These are phyloP conservation scores for Lactarius akahatsu DNA, from an alignment of 768 basidiomycete species.

Conservation along the genomic window DNA sequence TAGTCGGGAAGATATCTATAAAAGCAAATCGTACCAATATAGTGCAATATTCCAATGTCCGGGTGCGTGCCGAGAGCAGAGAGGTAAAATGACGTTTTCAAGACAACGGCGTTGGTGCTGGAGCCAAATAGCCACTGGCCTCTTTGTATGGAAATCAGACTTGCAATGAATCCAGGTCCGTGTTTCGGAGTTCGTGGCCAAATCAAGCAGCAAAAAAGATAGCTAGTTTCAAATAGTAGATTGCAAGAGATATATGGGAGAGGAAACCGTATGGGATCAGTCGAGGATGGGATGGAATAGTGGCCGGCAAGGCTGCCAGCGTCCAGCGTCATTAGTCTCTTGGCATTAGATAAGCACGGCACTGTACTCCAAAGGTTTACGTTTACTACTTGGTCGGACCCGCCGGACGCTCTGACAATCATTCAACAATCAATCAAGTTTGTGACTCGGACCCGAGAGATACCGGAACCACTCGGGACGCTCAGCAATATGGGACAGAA, in stretches of 20 bases:
- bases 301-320: background rate
- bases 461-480: no score
- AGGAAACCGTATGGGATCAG: background rate
- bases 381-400: no score
- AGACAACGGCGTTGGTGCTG: slow-evolving; percentile 7
- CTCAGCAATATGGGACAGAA: no score
- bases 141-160: background rate
- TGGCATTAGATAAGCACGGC: background rate
- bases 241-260: background rate
- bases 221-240: background rate
- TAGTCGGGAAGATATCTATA: background rate
- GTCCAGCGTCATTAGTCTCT: slow-evolving; percentile 5
- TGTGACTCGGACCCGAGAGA: no score
- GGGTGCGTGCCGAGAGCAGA: slow-evolving; percentile 1
- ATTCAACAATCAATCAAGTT: no score
- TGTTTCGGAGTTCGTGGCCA: background rate
- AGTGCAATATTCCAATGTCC: background rate
- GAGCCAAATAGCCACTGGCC: background rate
- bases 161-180: background rate
- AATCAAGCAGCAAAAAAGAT: background rate
- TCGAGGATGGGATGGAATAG: slow-evolving; percentile 1
- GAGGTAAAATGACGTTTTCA: slow-evolving; percentile 7
- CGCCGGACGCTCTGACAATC: no score
- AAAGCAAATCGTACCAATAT: slow-evolving; percentile 9
- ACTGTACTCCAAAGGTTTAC: no score